A percentile compares a stretch with the other conserved stretches of the same genome.
phyloP scores from a whole-genome alignment of 176 grass and related monocot genomes.

The Rhynchospora tenuis region DNA sequence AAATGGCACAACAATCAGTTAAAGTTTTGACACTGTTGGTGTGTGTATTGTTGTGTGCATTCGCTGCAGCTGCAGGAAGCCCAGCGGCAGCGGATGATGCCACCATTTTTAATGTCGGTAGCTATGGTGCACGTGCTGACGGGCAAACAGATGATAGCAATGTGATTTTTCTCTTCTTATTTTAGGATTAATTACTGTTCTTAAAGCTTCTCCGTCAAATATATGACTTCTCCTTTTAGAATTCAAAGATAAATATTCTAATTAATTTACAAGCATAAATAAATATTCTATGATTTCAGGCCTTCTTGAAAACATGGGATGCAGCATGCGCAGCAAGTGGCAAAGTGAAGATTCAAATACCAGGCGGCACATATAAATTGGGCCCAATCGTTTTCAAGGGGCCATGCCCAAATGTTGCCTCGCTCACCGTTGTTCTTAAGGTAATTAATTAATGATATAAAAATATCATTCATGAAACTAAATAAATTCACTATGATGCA shows the following conservation, averaged over 20 bases:
- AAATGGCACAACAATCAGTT: neutral
- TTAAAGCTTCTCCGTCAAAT: neutral
- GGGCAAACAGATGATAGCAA: slow-evolving; percentile 41
- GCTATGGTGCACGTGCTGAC: slow-evolving; percentile 37
- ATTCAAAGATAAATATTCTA: neutral
- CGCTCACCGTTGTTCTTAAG: too few relatives aligned
- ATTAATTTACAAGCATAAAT: neutral
- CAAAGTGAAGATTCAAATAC: neutral
- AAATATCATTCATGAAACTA: too few relatives aligned
- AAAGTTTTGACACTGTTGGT: neutral
- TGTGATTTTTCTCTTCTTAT: neutral
- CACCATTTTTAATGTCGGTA: slow-evolving; percentile 31
- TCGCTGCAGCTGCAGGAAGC: neutral
- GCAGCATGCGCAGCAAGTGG: neutral
- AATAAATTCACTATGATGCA: too few relatives aligned
- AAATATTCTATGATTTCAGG: neutral
- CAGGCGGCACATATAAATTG: neutral
- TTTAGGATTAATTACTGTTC: neutral
- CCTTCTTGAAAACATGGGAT: slow-evolving; percentile 2
- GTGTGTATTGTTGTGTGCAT: slow-evolving; percentile 5
- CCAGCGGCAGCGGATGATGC: neutral
- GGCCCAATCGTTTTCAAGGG: neutral
- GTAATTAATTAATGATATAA: too few relatives aligned
- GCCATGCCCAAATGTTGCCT: too few relatives aligned
- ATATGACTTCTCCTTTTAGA: too few relatives aligned